A percentile compares a stretch with the other conserved stretches of the same genome.
Conservation (phyloP, 1,284 basidiomycete species). For the Ceraceosorus bombacis region DNA sequence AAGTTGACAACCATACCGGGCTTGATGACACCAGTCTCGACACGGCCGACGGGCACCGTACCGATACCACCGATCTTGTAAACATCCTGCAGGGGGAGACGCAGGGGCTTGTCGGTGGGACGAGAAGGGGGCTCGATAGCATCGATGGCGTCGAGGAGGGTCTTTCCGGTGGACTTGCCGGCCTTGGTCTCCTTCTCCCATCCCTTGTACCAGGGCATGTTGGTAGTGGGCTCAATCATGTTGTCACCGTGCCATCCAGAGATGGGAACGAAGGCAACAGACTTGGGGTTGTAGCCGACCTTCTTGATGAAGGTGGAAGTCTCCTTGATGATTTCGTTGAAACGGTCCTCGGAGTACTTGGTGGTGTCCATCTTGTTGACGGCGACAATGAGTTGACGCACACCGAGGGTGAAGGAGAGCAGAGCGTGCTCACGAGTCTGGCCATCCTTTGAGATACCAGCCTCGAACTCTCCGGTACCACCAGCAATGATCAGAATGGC, state of each 20-base stretch:
- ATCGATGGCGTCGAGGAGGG: constrained; percentile 98
- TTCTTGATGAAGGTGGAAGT: constrained; percentile 99
- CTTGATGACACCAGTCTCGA: constrained; percentile 99
- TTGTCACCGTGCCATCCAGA: constrained; percentile 99
- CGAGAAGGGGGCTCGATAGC: constrained; percentile 95
- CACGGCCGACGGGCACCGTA: constrained; percentile 99
- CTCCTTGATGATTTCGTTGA: constrained; percentile 99
- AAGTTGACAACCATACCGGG: constrained; percentile 95
- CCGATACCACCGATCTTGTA: constrained; percentile 99
- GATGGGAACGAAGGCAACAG: constrained; percentile 97
- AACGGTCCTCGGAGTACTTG: constrained; percentile 98
- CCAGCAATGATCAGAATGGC: constrained; percentile 86
- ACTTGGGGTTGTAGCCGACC: constrained; percentile 99
- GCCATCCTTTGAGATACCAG: constrained; percentile 99
- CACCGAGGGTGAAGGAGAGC: constrained; percentile 99
- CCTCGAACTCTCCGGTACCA: constrained; percentile 99
- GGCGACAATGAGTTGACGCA: constrained; percentile 98
- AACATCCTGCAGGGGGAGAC: constrained; percentile 99
- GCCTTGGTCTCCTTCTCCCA: constrained; percentile 65
- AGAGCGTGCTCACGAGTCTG: constrained; percentile 99
- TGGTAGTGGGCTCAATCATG: constrained; percentile 79
- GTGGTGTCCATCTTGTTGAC: constrained; percentile 99
- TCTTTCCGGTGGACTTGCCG: constrained; percentile 91
- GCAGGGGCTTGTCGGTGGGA: constrained; percentile 98
- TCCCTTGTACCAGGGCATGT: constrained; percentile 99